These are phyloP conservation scores for Eucalyptus cloeziana DNA, from an alignment of 345 rosid species.

Conservation along the genomic window DNA sequence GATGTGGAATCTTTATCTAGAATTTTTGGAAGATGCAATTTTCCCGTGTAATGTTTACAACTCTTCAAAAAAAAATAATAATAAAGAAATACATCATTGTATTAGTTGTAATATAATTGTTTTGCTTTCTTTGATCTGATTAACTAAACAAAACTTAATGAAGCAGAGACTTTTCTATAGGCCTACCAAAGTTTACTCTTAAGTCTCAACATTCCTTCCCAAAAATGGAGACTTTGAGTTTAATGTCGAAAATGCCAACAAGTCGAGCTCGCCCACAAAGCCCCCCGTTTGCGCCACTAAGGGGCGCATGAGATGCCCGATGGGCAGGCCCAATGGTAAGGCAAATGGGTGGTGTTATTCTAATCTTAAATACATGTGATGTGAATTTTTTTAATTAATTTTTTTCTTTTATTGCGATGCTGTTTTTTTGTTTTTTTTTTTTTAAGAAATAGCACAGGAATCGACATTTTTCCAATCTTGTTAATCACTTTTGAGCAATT, in stretches of 20 bases:
- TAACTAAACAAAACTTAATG: background rate
- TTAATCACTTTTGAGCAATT: too few species aligned
- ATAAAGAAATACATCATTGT: background rate
- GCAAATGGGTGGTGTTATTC: too few species aligned
- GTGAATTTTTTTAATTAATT: background rate
- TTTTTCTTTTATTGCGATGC: background rate
- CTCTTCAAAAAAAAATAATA: background rate
- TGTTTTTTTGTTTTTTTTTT: too few species aligned
- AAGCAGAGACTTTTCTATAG: background rate
- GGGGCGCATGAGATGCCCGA: conserved; percentile 81
- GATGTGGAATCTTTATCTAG: too few species aligned
- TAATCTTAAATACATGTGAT: background rate
- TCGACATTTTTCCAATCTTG: background rate
- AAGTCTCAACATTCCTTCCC: background rate
- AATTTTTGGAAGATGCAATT: background rate
- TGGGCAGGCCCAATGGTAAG: conserved; percentile 34
- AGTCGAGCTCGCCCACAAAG: conserved; percentile 25
- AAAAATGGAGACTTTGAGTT: background rate
- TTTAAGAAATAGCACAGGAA: background rate
- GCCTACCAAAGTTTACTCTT: background rate
- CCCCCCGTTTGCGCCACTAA: conserved; percentile 50
- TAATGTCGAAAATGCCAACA: too few species aligned
- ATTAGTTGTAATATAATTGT: background rate
- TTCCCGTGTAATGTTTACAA: background rate
- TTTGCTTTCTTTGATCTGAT: background rate